Evolutionary conservation across 192 early-diverging fungal genomes (phyloP), one percentile per base, ranked within the genome.

Genomic region (Diversispora epigaea): DNA sequence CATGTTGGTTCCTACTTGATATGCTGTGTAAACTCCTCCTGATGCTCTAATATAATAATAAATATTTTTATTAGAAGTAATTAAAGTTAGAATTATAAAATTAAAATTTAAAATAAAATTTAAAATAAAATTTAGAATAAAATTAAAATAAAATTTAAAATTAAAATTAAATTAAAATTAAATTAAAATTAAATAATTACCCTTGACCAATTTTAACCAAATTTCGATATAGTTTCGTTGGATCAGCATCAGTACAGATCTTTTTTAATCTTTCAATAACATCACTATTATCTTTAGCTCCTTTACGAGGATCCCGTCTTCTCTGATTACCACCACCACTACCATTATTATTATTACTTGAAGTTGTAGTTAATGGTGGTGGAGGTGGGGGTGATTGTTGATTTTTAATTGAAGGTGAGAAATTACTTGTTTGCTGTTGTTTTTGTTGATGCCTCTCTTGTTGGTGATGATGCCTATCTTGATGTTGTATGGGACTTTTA

Each of bases 171-270:
- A 7, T 39, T 19, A 39, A 49, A 21, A 55, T 32, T 39, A 19
- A n/a, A 54, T 7, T 39, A 68, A 77, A 69, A n/a, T 45, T 71
- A 15, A 5, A n/a, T 69, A 40, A 50, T 62, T 74, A 91, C 90
- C 92, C 95, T 83, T 96, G 93, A 9, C 95, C 94, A 83, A 97
- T 93, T 85, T 95, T 93, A 72, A 92, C 88, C 68, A 94, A 84
- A 77, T 95, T 94, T 71, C 86, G 84, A 79, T 95, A 97, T 54
- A 94, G 77, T 64, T 86, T 85, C 75, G 89, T 93, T 50, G 96
- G 96, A 82, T 98, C 93, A 44, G 86, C 89, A 52, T 91, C 91
- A 50, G 89, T 94, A 82, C 95, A 96, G 58, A 96, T 92, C 11
- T 88, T 89, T 76, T 90, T 83, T 63, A 96, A 79, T 5, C 92